phyloP scores from a whole-genome alignment of 2,329 filamentous ascomycete genomes.

The Scedosporium aurantiacum region DNA sequence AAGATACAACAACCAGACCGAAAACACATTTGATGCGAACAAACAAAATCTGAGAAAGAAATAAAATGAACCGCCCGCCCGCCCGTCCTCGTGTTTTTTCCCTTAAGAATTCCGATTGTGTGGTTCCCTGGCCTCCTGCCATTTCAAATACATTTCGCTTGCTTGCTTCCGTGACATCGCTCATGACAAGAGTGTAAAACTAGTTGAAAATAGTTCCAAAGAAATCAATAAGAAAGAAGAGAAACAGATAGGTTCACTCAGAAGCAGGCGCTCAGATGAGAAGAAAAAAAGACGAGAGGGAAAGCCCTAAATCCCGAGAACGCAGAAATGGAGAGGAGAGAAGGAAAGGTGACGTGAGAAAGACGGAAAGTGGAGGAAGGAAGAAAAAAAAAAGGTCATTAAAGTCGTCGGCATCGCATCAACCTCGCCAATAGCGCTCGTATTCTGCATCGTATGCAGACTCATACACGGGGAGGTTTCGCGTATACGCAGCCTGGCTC shows the following conservation, averaged over 20 bases:
- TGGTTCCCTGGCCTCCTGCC: background rate
- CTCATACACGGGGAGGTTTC: constrained; percentile 14
- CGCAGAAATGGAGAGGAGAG: constrained; percentile 9
- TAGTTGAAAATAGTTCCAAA: constrained; percentile 13
- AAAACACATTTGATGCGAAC: constrained; percentile 16
- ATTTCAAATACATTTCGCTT: background rate
- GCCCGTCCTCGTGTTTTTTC: no score
- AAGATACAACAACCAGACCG: constrained; percentile 11
- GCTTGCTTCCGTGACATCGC: background rate
- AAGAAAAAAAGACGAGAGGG: background rate
- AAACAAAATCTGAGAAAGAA: constrained; percentile 13
- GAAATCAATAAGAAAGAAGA: constrained; percentile 14
- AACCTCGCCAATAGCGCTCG: constrained; percentile 2
- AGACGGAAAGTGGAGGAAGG: constrained; percentile 11
- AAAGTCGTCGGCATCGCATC: constrained; percentile 3
- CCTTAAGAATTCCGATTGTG: background rate
- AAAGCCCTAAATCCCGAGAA: background rate
- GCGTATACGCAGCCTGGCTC: constrained; percentile 36
- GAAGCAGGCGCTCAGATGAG: background rate
- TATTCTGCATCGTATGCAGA: constrained; percentile 8
- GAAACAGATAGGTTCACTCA: constrained; percentile 9
- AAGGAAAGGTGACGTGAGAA: constrained; percentile 13
- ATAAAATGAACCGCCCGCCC: constrained; percentile 1
- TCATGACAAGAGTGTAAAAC: constrained; percentile 7
- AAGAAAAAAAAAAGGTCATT: constrained; percentile 6